Evolutionary conservation across 352 stramenopile species (phyloP), one percentile per base, ranked within the genome.

Genomic region (Phytophthora pinifolia): DNA sequence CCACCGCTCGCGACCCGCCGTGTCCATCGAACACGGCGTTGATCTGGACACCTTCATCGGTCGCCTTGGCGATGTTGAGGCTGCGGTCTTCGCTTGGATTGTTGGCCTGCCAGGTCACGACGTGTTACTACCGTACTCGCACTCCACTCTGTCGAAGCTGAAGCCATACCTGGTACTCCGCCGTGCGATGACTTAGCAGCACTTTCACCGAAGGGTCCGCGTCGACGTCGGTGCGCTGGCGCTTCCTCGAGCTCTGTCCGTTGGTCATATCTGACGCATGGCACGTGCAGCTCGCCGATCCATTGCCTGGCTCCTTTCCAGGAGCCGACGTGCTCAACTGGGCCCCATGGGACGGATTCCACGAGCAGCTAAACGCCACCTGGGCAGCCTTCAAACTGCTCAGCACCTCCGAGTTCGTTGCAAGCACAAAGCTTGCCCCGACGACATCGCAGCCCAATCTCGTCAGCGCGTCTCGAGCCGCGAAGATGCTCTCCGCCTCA

Each of bases 1-100:
- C 74, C 9, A 88, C 82, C 22, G 82, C 78, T 39, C 86, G 67
- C 1, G 69, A 66, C 2, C 82, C 82, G 25, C 82, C 82, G 33
- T 92, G 82, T 0, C 78, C 82, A 48, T 92, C 82, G 36, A 89
- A 77, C 1, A 89, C 75, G 29, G 75, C 79, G 39, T 77, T 68
- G 6, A 88, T 53, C 32, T 68, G 72, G 42, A 89, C 51, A 8
- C 48, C 66, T 57, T 63, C 38, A 46, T 75, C 63, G 5, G 44
- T 61, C 17, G 49, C 39, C 37, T 79, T 83, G 18, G 64, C 46
- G 14, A 74, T 66, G 34, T 86, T 86, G 15, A 86, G 42, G 45
- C 79, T 87, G 27, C 79, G 67, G 46, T 89, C 79, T 69, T 89
- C 79, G 4, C 76, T 76, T n/a, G 79, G 79, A 12, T 65, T 59